Evolutionary conservation across 495 filamentous ascomycete genomes (phyloP).

Genomic region (Pyrenula aspistea): DNA sequence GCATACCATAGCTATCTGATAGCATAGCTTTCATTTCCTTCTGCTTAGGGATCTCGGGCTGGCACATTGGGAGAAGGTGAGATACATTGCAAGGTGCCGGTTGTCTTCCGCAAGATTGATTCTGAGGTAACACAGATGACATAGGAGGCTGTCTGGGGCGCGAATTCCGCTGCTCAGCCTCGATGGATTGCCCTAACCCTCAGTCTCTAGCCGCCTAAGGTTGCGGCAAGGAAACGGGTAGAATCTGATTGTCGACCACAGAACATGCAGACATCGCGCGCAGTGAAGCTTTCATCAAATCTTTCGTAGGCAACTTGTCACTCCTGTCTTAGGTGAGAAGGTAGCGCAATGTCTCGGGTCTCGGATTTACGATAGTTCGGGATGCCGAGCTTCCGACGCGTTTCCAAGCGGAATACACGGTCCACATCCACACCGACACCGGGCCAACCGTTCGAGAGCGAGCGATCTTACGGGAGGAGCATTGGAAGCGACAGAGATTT

Average conservation of each 20-base stretch:
- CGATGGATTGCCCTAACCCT: background rate
- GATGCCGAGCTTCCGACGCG: conserved; percentile 16
- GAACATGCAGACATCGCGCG: background rate
- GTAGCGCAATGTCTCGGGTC: conserved; percentile 4
- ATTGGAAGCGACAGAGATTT: conserved; percentile 12
- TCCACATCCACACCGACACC: conserved; percentile 11
- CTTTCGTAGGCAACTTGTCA: background rate
- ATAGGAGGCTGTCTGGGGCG: too few species aligned
- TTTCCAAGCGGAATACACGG: conserved; percentile 10
- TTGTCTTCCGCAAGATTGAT: too few species aligned
- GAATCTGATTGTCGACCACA: background rate
- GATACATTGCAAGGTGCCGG: too few species aligned
- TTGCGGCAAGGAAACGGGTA: background rate
- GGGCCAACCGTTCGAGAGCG: conserved; percentile 3
- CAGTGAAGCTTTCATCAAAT: background rate
- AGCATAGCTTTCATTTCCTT: background rate
- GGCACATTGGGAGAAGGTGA: background rate
- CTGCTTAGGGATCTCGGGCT: background rate
- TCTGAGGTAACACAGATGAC: too few species aligned
- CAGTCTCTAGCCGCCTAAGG: background rate
- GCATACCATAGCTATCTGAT: background rate
- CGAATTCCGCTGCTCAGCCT: too few species aligned
- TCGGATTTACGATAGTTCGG: conserved; percentile 16
- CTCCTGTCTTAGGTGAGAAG: background rate
- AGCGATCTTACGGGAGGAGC: conserved; percentile 9